Evolutionary conservation across 169 alveolate species (phyloP).

Genomic region (Plasmodium inui): DNA sequence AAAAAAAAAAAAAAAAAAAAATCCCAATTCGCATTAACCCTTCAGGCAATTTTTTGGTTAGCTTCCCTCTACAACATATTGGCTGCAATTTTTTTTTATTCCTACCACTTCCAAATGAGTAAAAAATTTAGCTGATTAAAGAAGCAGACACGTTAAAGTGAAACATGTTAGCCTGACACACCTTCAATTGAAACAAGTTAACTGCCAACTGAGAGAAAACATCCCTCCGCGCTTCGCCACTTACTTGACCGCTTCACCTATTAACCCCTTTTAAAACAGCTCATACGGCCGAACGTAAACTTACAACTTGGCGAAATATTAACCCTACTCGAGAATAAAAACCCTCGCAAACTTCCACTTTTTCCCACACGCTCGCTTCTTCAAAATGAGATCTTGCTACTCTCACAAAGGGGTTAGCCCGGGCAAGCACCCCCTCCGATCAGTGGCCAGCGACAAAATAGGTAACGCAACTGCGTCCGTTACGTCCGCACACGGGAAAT

Average conservation of each 20-base stretch:
- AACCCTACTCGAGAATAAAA: neutral
- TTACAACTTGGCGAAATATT: neutral
- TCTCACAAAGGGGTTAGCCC: constrained; percentile 74
- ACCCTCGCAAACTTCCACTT: neutral
- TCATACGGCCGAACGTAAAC: neutral
- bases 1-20: neutral
- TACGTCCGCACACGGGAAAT: neutral
- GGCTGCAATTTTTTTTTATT: neutral
- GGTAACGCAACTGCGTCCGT: constrained; percentile 9
- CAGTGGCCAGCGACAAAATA: constrained; percentile 24
- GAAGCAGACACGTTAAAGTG: neutral
- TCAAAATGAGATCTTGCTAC: constrained; percentile 62
- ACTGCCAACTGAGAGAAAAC: neutral
- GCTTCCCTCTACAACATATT: neutral
- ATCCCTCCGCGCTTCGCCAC: neutral
- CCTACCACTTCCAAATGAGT: neutral
- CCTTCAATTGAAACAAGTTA: neutral
- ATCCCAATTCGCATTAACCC: neutral
- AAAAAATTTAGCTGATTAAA: neutral
- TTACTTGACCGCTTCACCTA: neutral
- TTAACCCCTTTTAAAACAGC: neutral
- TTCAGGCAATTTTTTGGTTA: neutral
- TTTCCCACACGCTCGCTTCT: neutral
- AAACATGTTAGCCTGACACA: neutral
- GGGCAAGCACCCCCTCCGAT: constrained; percentile 47